phyloP scores from a whole-genome alignment of 768 basidiomycete species.

The Boletales sp. region DNA sequence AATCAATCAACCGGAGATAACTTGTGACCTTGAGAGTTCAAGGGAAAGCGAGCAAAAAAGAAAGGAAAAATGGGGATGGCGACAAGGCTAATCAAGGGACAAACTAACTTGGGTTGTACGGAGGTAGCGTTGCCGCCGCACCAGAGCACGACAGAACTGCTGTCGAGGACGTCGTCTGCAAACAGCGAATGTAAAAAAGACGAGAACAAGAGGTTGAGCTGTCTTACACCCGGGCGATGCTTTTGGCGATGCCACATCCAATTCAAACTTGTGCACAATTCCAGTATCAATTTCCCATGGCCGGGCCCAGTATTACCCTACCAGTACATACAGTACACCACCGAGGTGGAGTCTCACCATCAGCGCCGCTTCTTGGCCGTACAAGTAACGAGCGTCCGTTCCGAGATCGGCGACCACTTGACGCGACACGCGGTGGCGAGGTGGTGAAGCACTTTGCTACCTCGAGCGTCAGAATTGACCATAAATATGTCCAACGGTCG shows the following conservation, averaged over 20 bases:
- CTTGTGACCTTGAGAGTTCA: slow-evolving; percentile 9
- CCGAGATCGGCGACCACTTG: background rate
- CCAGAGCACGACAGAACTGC: background rate
- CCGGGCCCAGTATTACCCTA: background rate
- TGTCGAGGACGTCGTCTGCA: background rate
- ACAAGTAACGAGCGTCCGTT: background rate
- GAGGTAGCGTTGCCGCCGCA: background rate
- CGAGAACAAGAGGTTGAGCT: slow-evolving; percentile 2
- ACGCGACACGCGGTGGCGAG: slow-evolving; percentile 1
- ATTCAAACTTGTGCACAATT: slow-evolving; percentile 17
- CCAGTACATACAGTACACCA: background rate
- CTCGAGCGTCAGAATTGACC: too few relatives aligned
- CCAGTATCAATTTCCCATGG: slow-evolving; percentile 22
- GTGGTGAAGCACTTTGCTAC: slow-evolving; percentile 1
- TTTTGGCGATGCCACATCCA: slow-evolving; percentile 12
- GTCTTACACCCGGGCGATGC: slow-evolving; percentile 9
- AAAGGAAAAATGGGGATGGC: slow-evolving; percentile 3
- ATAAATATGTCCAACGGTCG: too few relatives aligned
- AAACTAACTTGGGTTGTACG: background rate
- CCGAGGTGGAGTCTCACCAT: slow-evolving; percentile 4
- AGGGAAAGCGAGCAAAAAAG: slow-evolving; percentile 9
- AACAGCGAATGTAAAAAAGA: background rate
- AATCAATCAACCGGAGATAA: slow-evolving; percentile 21
- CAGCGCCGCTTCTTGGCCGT: background rate
- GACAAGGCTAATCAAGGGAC: slow-evolving; percentile 5